A percentile compares a stretch with the other conserved stretches of the same genome.
Evolutionary conservation across 2,329 filamentous ascomycete species (phyloP).

Genomic region (Xylariaceae sp.): DNA sequence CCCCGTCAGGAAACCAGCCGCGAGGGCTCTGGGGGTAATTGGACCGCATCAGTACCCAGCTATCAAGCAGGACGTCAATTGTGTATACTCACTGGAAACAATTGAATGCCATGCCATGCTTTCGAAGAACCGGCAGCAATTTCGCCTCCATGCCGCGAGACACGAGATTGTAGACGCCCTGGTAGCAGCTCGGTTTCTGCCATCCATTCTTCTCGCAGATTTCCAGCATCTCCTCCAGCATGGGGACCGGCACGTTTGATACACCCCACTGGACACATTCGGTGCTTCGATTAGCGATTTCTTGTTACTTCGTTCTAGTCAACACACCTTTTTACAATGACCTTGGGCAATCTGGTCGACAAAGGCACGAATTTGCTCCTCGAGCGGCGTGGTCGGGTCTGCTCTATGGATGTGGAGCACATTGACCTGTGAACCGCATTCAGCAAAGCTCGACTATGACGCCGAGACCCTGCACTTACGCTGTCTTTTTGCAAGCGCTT

Average conservation of each 20-base stretch:
- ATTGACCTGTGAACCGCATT: slow-evolving; percentile 27
- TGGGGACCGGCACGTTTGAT: slow-evolving; percentile 33
- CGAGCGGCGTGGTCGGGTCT: slow-evolving; percentile 33
- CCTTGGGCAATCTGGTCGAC: slow-evolving; percentile 31
- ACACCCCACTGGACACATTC: slow-evolving; percentile 33
- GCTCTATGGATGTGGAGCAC: slow-evolving; percentile 37
- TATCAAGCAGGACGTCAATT: not conserved
- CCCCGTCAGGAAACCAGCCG: slow-evolving; percentile 35
- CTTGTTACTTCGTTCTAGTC: too few species aligned
- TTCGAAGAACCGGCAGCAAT: slow-evolving; percentile 36
- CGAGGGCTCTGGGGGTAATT: slow-evolving; percentile 9
- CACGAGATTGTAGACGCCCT: slow-evolving; percentile 39
- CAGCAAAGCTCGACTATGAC: not conserved
- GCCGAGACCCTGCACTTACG: not conserved
- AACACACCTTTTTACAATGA: slow-evolving; percentile 29
- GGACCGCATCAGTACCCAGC: not conserved
- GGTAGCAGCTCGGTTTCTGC: slow-evolving; percentile 38
- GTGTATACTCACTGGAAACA: slow-evolving; percentile 15
- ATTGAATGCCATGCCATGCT: slow-evolving; percentile 24
- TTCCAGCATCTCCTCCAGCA: slow-evolving; percentile 31
- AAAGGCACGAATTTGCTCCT: slow-evolving; percentile 35
- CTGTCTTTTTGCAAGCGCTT: slow-evolving; percentile 23
- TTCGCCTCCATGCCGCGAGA: slow-evolving; percentile 35
- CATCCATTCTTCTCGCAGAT: slow-evolving; percentile 34
- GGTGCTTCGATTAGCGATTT: too few species aligned